These are phyloP conservation scores for Macrolepiota albuminosa DNA, from an alignment of 768 basidiomycete genomes.

Conservation along the genomic window DNA sequence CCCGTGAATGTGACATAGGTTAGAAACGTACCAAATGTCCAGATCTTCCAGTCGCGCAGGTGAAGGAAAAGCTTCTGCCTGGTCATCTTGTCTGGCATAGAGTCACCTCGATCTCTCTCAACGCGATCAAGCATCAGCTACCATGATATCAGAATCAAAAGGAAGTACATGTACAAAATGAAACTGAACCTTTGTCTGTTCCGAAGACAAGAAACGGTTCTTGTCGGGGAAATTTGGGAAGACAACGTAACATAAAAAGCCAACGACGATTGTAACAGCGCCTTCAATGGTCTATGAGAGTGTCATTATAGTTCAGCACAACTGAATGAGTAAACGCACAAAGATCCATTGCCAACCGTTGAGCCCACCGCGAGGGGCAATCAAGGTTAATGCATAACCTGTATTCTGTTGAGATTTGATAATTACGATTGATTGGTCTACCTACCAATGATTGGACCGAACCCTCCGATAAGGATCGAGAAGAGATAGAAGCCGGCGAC, in stretches of 20 bases:
- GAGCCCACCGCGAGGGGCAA: slow-evolving; percentile 12
- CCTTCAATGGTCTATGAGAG: slow-evolving; percentile 22
- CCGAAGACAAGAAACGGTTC: slow-evolving; percentile 27
- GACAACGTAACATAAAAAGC: slow-evolving; percentile 17
- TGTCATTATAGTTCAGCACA: neutral
- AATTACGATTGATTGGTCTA: neutral
- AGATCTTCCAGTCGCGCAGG: slow-evolving; percentile 32
- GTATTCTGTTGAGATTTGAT: neutral
- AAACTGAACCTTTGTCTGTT: slow-evolving; percentile 27
- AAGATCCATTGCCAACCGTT: slow-evolving; percentile 27
- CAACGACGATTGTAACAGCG: slow-evolving; percentile 19
- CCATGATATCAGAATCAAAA: neutral
- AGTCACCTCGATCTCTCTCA: slow-evolving; percentile 33
- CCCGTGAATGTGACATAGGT: neutral
- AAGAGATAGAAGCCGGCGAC: slow-evolving; percentile 28
- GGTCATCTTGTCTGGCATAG: slow-evolving; percentile 30
- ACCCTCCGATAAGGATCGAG: slow-evolving; percentile 26
- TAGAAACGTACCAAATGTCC: slow-evolving; percentile 27
- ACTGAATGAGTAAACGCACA: slow-evolving; percentile 8
- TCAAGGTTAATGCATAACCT: slow-evolving; percentile 15
- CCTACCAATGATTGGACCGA: slow-evolving; percentile 22
- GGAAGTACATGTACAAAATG: neutral
- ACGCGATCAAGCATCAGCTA: slow-evolving; percentile 25
- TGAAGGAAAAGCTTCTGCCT: slow-evolving; percentile 26
- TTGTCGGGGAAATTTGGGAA: slow-evolving; percentile 23